These are phyloP conservation scores for Coemansia javaensis DNA, from an alignment of 192 early-diverging fungal genomes.

Conservation along the genomic window DNA sequence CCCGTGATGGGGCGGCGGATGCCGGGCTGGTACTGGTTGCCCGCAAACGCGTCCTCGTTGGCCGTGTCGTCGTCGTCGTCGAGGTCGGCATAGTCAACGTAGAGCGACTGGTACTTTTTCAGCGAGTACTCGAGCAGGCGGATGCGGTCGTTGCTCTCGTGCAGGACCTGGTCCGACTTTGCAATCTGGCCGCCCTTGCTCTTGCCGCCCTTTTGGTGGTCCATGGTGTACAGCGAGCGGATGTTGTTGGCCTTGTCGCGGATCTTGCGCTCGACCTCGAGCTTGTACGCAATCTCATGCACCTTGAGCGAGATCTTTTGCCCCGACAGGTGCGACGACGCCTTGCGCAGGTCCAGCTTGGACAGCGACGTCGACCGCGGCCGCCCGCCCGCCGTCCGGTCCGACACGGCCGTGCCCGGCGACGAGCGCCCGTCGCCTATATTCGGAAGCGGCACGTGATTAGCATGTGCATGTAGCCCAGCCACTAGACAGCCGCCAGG, in stretches of 20 bases:
- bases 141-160: constrained; percentile 71
- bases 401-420: constrained; percentile 15
- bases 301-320: constrained; percentile 77
- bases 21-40: constrained; percentile 49
- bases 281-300: constrained; percentile 80
- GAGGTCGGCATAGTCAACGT: constrained; percentile 70
- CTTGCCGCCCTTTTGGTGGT: constrained; percentile 39
- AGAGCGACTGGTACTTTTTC: constrained; percentile 82
- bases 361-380: constrained; percentile 41
- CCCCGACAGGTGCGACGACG: constrained; percentile 61
- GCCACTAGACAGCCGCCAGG: no score
- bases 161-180: constrained; percentile 36
- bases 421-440: constrained; percentile 16
- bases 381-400: constrained; percentile 4
- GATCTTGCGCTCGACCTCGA: constrained; percentile 94
- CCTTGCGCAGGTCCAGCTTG: constrained; percentile 62
- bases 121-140: constrained; percentile 65
- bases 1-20: constrained; percentile 68
- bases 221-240: constrained; percentile 45
- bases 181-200: constrained; percentile 49
- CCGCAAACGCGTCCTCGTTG: constrained; percentile 11
- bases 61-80: constrained; percentile 70
- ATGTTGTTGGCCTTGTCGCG: constrained; percentile 53
- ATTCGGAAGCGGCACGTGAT: constrained; percentile 20
- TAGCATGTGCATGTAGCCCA: no score